phyloP scores from a whole-genome alignment of 2,329 filamentous ascomycete genomes.

The Diaporthe sp. region DNA sequence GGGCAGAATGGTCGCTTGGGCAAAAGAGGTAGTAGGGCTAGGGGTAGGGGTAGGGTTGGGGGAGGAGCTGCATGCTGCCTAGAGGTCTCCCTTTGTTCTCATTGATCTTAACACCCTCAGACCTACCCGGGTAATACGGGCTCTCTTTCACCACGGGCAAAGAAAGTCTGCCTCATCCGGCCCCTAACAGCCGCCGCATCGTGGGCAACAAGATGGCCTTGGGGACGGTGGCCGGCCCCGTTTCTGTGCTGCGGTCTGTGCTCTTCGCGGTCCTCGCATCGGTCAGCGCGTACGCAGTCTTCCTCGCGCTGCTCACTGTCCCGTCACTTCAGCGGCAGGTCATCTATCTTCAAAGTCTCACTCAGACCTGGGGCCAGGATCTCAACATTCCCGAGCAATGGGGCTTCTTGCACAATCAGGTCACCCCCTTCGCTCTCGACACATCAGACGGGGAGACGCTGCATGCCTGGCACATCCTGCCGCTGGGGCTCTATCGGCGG shows the following conservation, averaged over 20 bases:
- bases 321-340: constrained; percentile 65
- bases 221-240: not conserved
- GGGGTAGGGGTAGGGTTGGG: not conserved
- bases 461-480: constrained; percentile 83
- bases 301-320: constrained; percentile 47
- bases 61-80: too few relatives aligned
- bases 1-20: not conserved
- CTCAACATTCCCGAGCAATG: constrained; percentile 75
- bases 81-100: too few relatives aligned
- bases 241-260: constrained; percentile 10
- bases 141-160: not conserved
- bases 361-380: constrained; percentile 71
- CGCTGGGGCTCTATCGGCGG: constrained; percentile 72
- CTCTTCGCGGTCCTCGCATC: not conserved
- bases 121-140: too few relatives aligned
- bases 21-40: too few relatives aligned
- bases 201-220: not conserved
- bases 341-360: constrained; percentile 67
- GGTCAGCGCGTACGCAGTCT: constrained; percentile 41
- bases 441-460: constrained; percentile 76
- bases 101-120: too few relatives aligned
- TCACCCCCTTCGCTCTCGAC: constrained; percentile 76
- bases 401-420: constrained; percentile 79
- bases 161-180: not conserved
- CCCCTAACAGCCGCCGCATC: not conserved